These are phyloP conservation scores for Sclerotinia subarctica DNA, from an alignment of 2,329 filamentous ascomycete genomes.

Conservation along the genomic window DNA sequence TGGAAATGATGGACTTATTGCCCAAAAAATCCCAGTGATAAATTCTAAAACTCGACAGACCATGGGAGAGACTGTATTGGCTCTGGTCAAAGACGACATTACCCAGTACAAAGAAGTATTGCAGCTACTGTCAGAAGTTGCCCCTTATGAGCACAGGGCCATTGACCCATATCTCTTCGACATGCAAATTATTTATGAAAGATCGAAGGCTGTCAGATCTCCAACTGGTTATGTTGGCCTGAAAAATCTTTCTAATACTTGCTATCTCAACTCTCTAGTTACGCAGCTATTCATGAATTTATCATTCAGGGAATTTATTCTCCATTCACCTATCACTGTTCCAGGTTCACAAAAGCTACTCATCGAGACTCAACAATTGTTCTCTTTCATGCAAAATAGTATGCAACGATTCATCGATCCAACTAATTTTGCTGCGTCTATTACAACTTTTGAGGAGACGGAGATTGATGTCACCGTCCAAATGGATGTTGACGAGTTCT, in stretches of 20 bases:
- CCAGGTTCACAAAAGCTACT: constrained; percentile 64
- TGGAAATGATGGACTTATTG: constrained; percentile 31
- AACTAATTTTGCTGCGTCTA: constrained; percentile 65
- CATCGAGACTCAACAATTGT: constrained; percentile 73
- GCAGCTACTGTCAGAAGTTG: constrained; percentile 48
- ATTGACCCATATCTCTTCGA: constrained; percentile 57
- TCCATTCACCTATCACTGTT: constrained; percentile 57
- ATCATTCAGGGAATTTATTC: constrained; percentile 79
- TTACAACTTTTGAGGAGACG: constrained; percentile 78
- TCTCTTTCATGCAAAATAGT: constrained; percentile 82
- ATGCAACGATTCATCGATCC: constrained; percentile 73
- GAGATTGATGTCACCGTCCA: constrained; percentile 84
- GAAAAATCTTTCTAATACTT: constrained; percentile 91
- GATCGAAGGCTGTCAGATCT: constrained; percentile 66
- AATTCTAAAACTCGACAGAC: constrained; percentile 54
- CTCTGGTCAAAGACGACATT: constrained; percentile 52
- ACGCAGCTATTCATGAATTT: constrained; percentile 97
- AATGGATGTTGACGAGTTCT: constrained; percentile 99
- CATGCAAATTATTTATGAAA: constrained; percentile 60
- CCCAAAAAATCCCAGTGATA: constrained; percentile 48
- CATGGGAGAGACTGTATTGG: constrained; percentile 58
- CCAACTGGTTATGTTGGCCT: constrained; percentile 82
- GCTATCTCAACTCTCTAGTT: constrained; percentile 92
- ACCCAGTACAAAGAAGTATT: constrained; percentile 52
- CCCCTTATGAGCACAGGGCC: constrained; percentile 47